Evolutionary conservation across 2,329 filamentous ascomycete species (phyloP).

Genomic region (Neofusicoccum kwambonambiense): DNA sequence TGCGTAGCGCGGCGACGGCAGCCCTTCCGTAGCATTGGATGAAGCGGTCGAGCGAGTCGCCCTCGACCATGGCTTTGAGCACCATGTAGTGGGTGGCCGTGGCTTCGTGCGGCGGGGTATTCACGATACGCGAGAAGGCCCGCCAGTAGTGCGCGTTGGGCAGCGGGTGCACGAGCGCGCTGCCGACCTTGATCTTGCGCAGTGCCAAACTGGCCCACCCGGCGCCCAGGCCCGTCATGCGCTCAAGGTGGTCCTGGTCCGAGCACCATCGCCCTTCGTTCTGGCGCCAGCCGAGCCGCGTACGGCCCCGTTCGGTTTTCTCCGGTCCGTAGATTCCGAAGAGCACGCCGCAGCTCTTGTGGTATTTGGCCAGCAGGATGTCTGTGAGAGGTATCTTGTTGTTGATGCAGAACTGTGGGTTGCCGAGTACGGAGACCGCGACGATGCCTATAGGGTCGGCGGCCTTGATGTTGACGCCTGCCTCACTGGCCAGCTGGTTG

Average conservation of each 20-base stretch:
- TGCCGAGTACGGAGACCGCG: slow-evolving; percentile 38
- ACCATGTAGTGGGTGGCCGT: slow-evolving; percentile 49
- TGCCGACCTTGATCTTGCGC: slow-evolving; percentile 65
- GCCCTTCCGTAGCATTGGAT: slow-evolving; percentile 77
- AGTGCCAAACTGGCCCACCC: slow-evolving; percentile 82
- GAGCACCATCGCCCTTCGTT: slow-evolving; percentile 53
- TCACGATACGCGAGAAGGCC: slow-evolving; percentile 71
- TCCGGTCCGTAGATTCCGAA: slow-evolving; percentile 81
- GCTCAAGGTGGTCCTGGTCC: slow-evolving; percentile 73
- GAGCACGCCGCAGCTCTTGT: slow-evolving; percentile 75
- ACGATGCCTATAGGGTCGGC: slow-evolving; percentile 77
- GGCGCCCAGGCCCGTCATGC: slow-evolving; percentile 79
- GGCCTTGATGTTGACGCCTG: slow-evolving; percentile 36
- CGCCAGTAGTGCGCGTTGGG: slow-evolving; percentile 81
- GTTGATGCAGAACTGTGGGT: background rate
- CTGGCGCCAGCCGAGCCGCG: slow-evolving; percentile 33
- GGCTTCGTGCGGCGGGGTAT: slow-evolving; percentile 60
- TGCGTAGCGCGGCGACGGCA: slow-evolving; percentile 63
- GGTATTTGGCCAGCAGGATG: slow-evolving; percentile 83
- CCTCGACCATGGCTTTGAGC: slow-evolving; percentile 53
- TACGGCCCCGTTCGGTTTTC: slow-evolving; percentile 52
- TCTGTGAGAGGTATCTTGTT: slow-evolving; percentile 68
- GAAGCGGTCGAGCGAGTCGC: slow-evolving; percentile 70
- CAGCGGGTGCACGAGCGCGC: slow-evolving; percentile 47
- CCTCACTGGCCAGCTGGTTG: slow-evolving; percentile 54